Conservation (phyloP, 2,329 filamentous ascomycete species). For the Pseudogymnoascus sp. region DNA sequence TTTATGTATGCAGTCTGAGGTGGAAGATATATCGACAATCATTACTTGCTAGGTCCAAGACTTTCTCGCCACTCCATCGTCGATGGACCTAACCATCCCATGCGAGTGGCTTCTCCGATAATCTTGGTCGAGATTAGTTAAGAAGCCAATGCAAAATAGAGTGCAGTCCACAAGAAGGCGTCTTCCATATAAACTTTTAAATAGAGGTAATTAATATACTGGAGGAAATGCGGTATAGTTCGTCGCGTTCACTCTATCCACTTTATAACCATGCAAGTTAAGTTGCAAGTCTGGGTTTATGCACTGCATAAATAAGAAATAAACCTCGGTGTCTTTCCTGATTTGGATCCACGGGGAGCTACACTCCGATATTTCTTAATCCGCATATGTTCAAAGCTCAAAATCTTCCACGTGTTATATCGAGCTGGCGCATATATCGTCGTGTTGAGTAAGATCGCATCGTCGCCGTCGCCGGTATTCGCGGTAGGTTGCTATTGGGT, state of each 20-base stretch:
- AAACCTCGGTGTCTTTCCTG: background rate
- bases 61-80: background rate
- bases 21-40: background rate
- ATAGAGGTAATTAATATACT: background rate
- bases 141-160: background rate
- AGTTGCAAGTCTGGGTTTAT: background rate
- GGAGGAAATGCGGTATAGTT: background rate
- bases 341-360: background rate
- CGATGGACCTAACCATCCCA: background rate
- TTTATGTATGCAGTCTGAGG: background rate
- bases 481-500: background rate
- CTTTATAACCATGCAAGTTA: background rate
- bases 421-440: background rate
- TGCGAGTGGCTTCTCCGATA: background rate
- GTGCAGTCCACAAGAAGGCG: background rate
- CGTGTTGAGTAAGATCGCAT: background rate
- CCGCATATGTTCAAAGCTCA: background rate
- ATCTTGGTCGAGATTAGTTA: background rate
- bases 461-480: background rate
- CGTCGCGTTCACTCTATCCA: background rate
- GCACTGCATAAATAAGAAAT: background rate
- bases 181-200: background rate
- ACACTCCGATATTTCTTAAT: background rate
- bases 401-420: background rate
- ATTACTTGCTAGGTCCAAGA: background rate